These are phyloP conservation scores for Aspergillus sparsus DNA, from an alignment of 495 filamentous ascomycete species.

Conservation along the genomic window DNA sequence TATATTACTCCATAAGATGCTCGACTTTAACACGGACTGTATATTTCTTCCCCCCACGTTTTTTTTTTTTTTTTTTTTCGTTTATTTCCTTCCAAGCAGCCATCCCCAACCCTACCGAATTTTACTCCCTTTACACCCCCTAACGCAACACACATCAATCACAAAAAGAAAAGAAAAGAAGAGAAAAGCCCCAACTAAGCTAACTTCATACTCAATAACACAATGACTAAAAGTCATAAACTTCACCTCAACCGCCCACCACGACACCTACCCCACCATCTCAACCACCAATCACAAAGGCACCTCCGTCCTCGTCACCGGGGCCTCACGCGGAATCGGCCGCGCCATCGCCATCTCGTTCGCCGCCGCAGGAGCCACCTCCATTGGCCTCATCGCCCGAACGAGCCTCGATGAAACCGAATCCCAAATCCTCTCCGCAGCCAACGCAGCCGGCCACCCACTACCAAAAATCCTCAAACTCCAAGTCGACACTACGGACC, in stretches of 20 bases:
- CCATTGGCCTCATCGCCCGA: constrained; percentile 50
- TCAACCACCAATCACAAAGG: constrained; percentile 34
- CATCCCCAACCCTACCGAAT: too few species aligned
- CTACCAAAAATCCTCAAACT: constrained; percentile 45
- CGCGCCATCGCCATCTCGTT: constrained; percentile 44
- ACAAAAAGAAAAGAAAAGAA: too few species aligned
- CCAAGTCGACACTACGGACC: constrained; percentile 44
- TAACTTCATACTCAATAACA: too few species aligned
- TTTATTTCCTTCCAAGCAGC: too few species aligned
- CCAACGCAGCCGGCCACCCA: constrained; percentile 33
- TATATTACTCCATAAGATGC: too few species aligned
- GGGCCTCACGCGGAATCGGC: constrained; percentile 54
- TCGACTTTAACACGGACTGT: too few species aligned
- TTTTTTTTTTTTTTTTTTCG: too few species aligned
- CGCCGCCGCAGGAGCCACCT: constrained; percentile 48
- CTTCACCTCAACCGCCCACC: neutral
- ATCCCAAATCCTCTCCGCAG: constrained; percentile 38
- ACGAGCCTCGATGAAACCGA: constrained; percentile 36
- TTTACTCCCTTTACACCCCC: too few species aligned
- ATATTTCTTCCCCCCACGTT: too few species aligned
- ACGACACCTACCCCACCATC: constrained; percentile 45
- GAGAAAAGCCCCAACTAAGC: too few species aligned
- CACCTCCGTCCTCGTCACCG: constrained; percentile 50
- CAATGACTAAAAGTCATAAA: too few species aligned
- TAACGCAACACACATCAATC: too few species aligned